Base-by-base conservation (phyloP, 2,329 filamentous ascomycete genomes). In the Fusarium liriodendri region DNA sequence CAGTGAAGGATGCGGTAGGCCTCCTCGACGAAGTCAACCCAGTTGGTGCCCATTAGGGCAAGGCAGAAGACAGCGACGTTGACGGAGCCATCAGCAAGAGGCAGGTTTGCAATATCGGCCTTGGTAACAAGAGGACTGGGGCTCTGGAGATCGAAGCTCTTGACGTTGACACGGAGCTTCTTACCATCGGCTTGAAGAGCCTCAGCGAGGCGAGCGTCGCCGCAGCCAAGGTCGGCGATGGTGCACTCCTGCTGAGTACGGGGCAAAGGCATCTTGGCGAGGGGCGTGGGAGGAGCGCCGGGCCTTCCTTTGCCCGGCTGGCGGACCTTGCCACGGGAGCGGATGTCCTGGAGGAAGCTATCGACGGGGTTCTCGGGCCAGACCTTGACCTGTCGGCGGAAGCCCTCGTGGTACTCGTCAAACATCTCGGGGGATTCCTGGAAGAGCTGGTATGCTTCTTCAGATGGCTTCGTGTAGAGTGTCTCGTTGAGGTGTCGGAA, bases 331-430 rank as follows among this genome's bases (percentile, higher is more conserved):
- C 89, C 94, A n/a, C 96, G 90, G 18, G 84, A 80, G 65, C 91
- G 88, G 74, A 98, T 91, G 60, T 92, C 89, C 32, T 85, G 81
- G 73, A 98, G 92, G 84, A 97, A 98, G 67, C 89, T 90, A 82
- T 98, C 94, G 55, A 99, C 95, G 0, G 97, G 97, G 83, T 99
- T 99, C 80, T 96, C 94, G 9, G 97, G 97, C 97, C 97, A 99
- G 3, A 95, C 93, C 79, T 94, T 92, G 68, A 98, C 97, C 85
- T 99, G 97, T 62, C 95, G 94, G 1, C 95, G 93, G 88, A 99
- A 99, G 37, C 97, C 97, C 70, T 95, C 93, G 84, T 99, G 97
- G 84, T 99, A 99, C 84, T 98, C 95, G 76, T 91, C 89, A 84
- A 98, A 99, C 89, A 98, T 95, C 80, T 97, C 94, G 0, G 97